Base-by-base conservation (phyloP, 352 stramenopile genomes). In the Phytophthora podocarpi region DNA sequence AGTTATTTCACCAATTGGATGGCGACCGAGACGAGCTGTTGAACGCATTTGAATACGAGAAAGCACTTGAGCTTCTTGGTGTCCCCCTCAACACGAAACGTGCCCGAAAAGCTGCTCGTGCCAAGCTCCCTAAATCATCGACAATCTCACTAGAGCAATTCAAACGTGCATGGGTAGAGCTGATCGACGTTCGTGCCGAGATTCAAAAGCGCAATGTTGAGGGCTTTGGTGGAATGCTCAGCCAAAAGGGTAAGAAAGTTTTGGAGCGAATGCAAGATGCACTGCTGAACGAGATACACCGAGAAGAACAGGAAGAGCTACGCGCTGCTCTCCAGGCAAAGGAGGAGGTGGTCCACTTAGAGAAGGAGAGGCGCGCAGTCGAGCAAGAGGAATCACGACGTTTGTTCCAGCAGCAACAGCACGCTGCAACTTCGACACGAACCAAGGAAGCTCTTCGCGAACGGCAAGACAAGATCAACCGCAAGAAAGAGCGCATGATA, bases 41-140 rank as follows among this genome's bases (percentile, higher is more conserved):
- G 4, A 92, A 90, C 50, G 30, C 65, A 0, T 88, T 92, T 30
- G 81, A 92, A 40, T 90, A 82, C 54, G 69, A 90, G 15, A 86
- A 80, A 62, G 78, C 75, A 11, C 62, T 92, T 30, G 62, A 85
- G 16, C 42, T 87, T 8, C 64, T 90, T 0, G 71, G 76, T 7
- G 55, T 87, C 12, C 45, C 52, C 4, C 37, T 51, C 5, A 48
- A 48, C 8, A 67, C 58, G 1, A 51, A 65, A 13, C 46, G 28
- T 9, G 50, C 76, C 21, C 27, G 36, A 2, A 59, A 54, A 37
- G 59, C 65, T 9, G 53, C 70, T 15, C 66, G 52, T 13, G 10
- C 28, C 11, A 64, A 66, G 2, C 81, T 92, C 27, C 77, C 79
- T 8, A 69, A 62, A 36, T 53, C 70, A 2, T 35, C 58, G 0